Evolutionary conservation across 768 basidiomycete genomes (phyloP).

Genomic region (Chalciporus pseudorubinellus): DNA sequence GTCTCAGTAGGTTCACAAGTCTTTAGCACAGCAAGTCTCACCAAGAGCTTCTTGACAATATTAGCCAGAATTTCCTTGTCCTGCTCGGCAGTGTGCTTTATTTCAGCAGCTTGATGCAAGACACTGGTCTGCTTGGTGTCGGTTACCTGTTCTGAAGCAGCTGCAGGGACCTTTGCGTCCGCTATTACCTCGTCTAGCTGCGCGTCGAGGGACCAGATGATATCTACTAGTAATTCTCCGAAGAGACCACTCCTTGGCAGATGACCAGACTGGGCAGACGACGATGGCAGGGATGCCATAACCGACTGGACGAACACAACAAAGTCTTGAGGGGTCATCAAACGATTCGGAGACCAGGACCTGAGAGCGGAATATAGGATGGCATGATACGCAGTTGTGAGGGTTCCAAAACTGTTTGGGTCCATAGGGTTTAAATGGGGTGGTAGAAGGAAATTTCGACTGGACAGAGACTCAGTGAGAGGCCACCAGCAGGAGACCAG

Average conservation of each 20-base stretch:
- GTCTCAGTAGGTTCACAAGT: background rate
- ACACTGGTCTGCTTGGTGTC: slow-evolving; percentile 32
- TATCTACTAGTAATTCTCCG: slow-evolving; percentile 72
- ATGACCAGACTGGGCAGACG: slow-evolving; percentile 39
- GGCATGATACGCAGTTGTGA: slow-evolving; percentile 69
- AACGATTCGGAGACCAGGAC: slow-evolving; percentile 50
- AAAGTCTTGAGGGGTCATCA: slow-evolving; percentile 50
- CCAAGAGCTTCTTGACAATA: slow-evolving; percentile 61
- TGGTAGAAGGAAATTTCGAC: slow-evolving; percentile 58
- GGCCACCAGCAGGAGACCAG: slow-evolving; percentile 11
- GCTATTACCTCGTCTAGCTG: slow-evolving; percentile 68
- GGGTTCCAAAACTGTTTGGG: slow-evolving; percentile 48
- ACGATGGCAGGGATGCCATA: slow-evolving; percentile 62
- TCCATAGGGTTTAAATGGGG: slow-evolving; percentile 61
- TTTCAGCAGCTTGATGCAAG: slow-evolving; percentile 36
- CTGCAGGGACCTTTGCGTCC: slow-evolving; percentile 49
- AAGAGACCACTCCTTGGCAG: slow-evolving; percentile 46
- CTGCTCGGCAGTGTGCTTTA: slow-evolving; percentile 52
- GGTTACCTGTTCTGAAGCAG: slow-evolving; percentile 26
- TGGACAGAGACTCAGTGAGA: slow-evolving; percentile 30
- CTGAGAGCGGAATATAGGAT: slow-evolving; percentile 57
- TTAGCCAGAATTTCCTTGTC: slow-evolving; percentile 61
- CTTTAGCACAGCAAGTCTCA: slow-evolving; percentile 28
- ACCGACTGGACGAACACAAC: slow-evolving; percentile 65
- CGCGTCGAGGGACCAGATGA: slow-evolving; percentile 78